Base-by-base conservation (phyloP, 2,329 filamentous ascomycete genomes). In the Aspergillus amoenus region DNA sequence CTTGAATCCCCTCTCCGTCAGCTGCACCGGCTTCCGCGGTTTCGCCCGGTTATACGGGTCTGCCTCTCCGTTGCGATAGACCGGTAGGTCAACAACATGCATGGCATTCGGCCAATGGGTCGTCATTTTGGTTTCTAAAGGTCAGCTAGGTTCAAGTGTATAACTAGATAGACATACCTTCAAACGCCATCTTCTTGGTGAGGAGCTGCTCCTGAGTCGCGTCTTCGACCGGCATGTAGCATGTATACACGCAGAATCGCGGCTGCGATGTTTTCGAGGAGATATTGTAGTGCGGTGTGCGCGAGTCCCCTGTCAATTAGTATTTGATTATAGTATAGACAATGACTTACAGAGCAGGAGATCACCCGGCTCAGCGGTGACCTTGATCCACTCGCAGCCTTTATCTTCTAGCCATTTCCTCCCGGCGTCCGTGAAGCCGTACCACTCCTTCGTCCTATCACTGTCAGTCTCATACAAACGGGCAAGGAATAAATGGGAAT, bases 321-420 rank as follows among this genome's bases (percentile, higher is more conserved):
- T 4, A 24, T 32, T 32, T 15, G 1, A 11, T 8, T 11, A 9
- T 2, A 24, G 18, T 11, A 13, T 18, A 1, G 32, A 2, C 27
- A 37, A 11, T 7, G 2, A 21, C 42, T 24, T 48, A 55, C 76
- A 79, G 5, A 79, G 66, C 2, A 79, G 64, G 32, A 79, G 61
- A 21, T 79, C 77, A 15, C 77, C 77, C 0, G 77, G 78, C 15
- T 76, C 76, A 34, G 75, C 76, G 46, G 70, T 67, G 4, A 78
- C 67, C 63, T 79, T 76, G 30, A 65, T 56, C 56, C 67, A 70
- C 37, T 68, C 52, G n/a, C 66, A 58, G 13, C 71, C 73, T 22
- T 63, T 61, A 12, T 64, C 64, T n/a, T 60, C 57, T 3, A 76
- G 67, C 71, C 72, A 76, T n/a, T 65, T 57, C 56, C 75, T 65